Evolutionary conservation across 2,329 filamentous ascomycete genomes (phyloP).

Genomic region (Hypoxylon sp.): DNA sequence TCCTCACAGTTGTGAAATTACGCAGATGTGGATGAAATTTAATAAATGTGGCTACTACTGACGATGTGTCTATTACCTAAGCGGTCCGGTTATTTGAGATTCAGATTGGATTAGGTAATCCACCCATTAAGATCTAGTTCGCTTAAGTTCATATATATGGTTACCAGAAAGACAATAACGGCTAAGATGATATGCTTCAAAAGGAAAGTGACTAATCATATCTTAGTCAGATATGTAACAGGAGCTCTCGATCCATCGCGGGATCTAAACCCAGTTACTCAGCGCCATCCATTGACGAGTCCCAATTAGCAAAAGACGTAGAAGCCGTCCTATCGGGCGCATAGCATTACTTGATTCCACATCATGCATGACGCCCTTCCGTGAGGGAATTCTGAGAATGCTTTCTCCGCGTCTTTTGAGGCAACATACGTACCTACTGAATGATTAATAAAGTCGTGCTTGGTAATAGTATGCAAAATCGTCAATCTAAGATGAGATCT

Average conservation of each 20-base stretch:
- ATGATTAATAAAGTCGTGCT: neutral
- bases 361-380: slow-evolving; percentile 1
- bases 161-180: neutral
- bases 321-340: neutral
- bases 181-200: neutral
- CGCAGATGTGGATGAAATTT: slow-evolving; percentile 29
- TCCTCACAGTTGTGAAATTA: slow-evolving; percentile 18
- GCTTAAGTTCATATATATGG: too few species aligned
- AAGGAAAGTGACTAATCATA: neutral
- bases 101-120: too few species aligned
- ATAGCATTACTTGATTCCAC: slow-evolving; percentile 1
- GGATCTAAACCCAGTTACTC: neutral
- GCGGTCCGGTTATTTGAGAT: too few species aligned
- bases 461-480: slow-evolving; percentile 1
- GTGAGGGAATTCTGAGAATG: neutral
- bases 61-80: neutral
- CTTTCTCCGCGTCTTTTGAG: slow-evolving; percentile 1
- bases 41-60: slow-evolving; percentile 25
- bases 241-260: neutral
- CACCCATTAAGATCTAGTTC: too few species aligned
- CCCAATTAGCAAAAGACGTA: neutral
- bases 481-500: neutral
- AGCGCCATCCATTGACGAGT: neutral
- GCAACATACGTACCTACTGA: neutral
- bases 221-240: neutral